Evolutionary conservation across 345 rosid genomes (phyloP).

Genomic region (Rhodamnia argentea): DNA sequence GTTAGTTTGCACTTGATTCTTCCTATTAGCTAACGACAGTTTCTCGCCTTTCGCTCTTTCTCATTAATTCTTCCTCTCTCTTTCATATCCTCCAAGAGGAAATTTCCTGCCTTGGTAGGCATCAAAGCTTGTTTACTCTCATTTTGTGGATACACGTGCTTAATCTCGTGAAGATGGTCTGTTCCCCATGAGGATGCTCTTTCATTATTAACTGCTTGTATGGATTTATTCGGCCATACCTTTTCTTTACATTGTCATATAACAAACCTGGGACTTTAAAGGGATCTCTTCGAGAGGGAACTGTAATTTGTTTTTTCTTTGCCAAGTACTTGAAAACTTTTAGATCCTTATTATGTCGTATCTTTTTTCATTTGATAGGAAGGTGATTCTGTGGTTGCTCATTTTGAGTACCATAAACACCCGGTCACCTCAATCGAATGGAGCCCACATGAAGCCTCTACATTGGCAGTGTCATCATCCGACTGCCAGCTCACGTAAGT

Average conservation of each 20-base stretch:
- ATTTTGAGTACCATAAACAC: slow-evolving; percentile 73
- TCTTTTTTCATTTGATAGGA: slow-evolving; percentile 21
- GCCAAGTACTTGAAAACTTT: background rate
- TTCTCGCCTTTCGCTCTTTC: background rate
- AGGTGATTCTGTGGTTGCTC: slow-evolving; percentile 81
- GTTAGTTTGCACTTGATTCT: background rate
- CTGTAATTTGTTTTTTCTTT: background rate
- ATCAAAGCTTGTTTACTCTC: background rate
- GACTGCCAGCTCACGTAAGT: slow-evolving; percentile 93
- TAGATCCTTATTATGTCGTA: background rate
- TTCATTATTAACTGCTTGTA: background rate
- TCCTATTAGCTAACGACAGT: background rate
- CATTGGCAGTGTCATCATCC: slow-evolving; percentile 73
- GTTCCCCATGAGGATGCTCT: background rate
- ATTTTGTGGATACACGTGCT: background rate
- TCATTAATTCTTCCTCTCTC: background rate
- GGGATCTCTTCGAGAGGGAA: background rate
- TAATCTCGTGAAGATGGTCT: background rate
- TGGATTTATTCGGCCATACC: background rate
- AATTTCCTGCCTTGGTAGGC: background rate
- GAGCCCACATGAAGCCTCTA: slow-evolving; percentile 87
- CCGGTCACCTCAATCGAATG: slow-evolving; percentile 94
- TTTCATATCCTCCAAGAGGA: background rate
- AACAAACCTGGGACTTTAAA: background rate
- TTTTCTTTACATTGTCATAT: background rate